Conservation (phyloP, 257 asterid genomes). For the Solanum pinnatisectum region DNA sequence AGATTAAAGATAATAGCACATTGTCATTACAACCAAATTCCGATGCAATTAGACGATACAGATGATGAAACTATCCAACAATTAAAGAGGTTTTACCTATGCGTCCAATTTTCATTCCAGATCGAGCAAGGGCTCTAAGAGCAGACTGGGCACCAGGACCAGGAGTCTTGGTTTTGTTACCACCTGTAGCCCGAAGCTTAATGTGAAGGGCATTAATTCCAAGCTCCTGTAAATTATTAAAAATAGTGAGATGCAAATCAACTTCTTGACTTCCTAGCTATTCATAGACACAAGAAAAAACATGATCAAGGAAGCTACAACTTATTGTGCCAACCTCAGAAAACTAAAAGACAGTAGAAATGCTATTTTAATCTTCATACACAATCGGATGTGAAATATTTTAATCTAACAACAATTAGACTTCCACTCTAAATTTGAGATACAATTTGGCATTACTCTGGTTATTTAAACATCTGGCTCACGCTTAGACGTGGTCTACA, state of each 20-base stretch:
- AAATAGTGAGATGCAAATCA: not conserved
- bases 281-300: not conserved
- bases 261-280: not conserved
- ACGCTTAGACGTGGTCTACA: not conserved
- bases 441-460: not conserved
- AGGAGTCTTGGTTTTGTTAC: slow-evolving; percentile 90
- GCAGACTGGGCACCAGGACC: slow-evolving; percentile 97
- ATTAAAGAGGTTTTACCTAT: slow-evolving; percentile 40
- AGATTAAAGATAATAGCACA: not conserved
- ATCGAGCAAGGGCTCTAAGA: slow-evolving; percentile 88
- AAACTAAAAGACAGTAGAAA: not conserved
- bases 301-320: not conserved
- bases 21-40: not conserved
- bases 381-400: not conserved
- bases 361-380: not conserved
- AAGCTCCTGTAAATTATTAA: slow-evolving; percentile 41
- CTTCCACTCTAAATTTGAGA: not conserved
- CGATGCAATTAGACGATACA: not conserved
- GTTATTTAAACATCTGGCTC: not conserved
- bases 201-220: slow-evolving; percentile 84
- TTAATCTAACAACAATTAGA: not conserved
- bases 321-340: not conserved
- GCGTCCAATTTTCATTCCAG: slow-evolving; percentile 93
- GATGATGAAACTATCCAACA: not conserved
- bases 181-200: slow-evolving; percentile 89